phyloP scores from a whole-genome alignment of 345 rosid genomes.

The Eucalyptus cloeziana region DNA sequence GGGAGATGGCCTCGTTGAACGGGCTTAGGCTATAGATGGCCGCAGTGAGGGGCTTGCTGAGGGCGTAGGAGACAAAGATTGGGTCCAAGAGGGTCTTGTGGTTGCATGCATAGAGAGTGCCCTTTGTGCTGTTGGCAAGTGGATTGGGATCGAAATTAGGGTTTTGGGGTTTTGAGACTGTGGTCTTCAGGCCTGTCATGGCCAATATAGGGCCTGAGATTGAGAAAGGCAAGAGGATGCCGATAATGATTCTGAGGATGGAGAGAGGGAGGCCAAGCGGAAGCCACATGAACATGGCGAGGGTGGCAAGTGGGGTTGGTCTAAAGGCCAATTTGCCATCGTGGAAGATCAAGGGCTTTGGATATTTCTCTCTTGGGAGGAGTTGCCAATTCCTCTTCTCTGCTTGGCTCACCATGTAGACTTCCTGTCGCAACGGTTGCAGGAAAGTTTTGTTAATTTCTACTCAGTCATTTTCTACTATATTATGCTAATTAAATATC shows the following conservation, averaged over 20 bases:
- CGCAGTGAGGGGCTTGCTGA: no score
- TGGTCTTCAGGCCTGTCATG: slow-evolving; percentile 35
- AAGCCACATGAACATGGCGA: slow-evolving; percentile 64
- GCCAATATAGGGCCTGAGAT: slow-evolving; percentile 16
- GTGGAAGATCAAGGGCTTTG: slow-evolving; percentile 82
- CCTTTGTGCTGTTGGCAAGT: no score
- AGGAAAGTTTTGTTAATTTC: background rate
- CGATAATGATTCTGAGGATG: slow-evolving; percentile 46
- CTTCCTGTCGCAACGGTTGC: slow-evolving; percentile 40
- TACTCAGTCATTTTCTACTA: background rate
- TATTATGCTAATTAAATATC: background rate
- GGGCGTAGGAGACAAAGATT: no score
- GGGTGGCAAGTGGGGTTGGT: slow-evolving; percentile 71
- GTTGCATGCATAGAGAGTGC: no score
- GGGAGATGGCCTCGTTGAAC: slow-evolving; percentile 54
- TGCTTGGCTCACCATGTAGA: slow-evolving; percentile 18
- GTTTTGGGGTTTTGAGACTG: slow-evolving; percentile 2
- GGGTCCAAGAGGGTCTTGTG: no score
- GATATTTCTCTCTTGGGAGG: slow-evolving; percentile 65
- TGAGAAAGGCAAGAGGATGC: slow-evolving; percentile 52
- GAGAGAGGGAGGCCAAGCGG: slow-evolving; percentile 56
- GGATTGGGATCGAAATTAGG: no score
- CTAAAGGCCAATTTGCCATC: slow-evolving; percentile 93
- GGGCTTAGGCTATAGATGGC: no score
- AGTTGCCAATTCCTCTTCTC: slow-evolving; percentile 20